These are phyloP conservation scores for Eucalyptus victrix DNA, from an alignment of 345 rosid genomes.

Conservation along the genomic window DNA sequence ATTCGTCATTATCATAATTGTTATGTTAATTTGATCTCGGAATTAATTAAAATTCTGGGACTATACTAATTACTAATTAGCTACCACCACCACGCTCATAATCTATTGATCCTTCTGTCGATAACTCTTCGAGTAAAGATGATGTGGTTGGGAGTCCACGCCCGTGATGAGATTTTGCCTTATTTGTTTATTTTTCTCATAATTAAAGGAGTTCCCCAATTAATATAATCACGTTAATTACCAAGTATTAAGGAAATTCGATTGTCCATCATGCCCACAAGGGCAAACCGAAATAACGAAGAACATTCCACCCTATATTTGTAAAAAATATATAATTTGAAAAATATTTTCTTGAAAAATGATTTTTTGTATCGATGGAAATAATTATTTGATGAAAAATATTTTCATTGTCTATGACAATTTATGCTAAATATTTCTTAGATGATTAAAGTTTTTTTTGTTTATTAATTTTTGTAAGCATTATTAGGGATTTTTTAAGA, in stretches of 20 bases:
- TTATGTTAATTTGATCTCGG: background rate
- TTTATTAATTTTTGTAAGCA: too few relatives aligned
- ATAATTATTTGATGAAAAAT: too few relatives aligned
- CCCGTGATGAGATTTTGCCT: background rate
- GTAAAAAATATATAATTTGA: too few relatives aligned
- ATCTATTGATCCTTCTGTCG: background rate
- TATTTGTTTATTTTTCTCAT: background rate
- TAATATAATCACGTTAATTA: background rate
- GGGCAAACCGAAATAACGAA: too few relatives aligned
- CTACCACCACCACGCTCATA: too few relatives aligned
- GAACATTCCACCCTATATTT: too few relatives aligned
- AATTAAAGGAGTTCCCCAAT: background rate
- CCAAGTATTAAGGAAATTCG: background rate
- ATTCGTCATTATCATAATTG: background rate
- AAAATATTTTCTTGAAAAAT: too few relatives aligned
- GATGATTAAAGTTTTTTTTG: too few relatives aligned
- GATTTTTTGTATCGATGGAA: too few relatives aligned
- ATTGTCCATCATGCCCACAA: background rate
- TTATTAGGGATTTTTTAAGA: too few relatives aligned
- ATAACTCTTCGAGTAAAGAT: background rate
- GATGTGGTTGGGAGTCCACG: background rate
- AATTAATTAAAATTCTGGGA: background rate
- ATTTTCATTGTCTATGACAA: too few relatives aligned
- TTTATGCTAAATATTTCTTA: too few relatives aligned
- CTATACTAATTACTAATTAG: background rate